Base-by-base conservation (phyloP, 2,329 filamentous ascomycete genomes). In the Aureobasidium sp. region DNA sequence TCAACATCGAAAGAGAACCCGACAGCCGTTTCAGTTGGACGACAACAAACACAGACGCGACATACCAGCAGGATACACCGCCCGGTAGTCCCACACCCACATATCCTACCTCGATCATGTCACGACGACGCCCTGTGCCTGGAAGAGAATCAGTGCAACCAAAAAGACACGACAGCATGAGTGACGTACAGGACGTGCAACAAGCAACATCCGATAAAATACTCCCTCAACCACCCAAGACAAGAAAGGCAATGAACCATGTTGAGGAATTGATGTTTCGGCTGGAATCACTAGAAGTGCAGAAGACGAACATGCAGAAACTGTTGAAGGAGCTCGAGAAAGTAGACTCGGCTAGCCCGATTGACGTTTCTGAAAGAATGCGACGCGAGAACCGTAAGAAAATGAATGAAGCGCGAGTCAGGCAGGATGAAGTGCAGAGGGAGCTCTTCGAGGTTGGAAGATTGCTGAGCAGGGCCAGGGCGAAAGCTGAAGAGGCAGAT, bases 361-460 rank as follows among this genome's bases (percentile, higher is more conserved):
- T 86, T 68, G 81, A 85, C 9, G 83, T 88, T 55, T 86, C 89
- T 67, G 81, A 80, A 60, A 75, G 79, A 43, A 84, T 73, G 68
- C 71, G 63, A 80, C 85, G 73, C 27, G 78, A 80, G 63, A 82
- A 84, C 65, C 82, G 82, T 70, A 78, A 75, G 68, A 90, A 88
- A 71, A 84, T 94, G 0, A 84, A 87, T 66, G 80, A 78, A 26
- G 78, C 92, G 57, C 82, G 82, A 63, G 75, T 76, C 56, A 88
- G 92, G 71, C 79, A 93, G 39, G 83, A 86, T 3, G 88, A 92
- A 65, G 84, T 94, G 29, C 83, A 85, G 73, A 81, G 85, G 66
- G 86, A 93, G 73, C 87, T 92, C 73, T 88, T 93, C 70, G 89
- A 94, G 62, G 76, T 92, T 46, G 90, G 90, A 1, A 76, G 94